Percentiles rank a stretch among this genome's conserved stretches.
These are phyloP conservation scores for Penicillium verrucosum DNA, from an alignment of 2,329 filamentous ascomycete genomes.

Conservation along the genomic window DNA sequence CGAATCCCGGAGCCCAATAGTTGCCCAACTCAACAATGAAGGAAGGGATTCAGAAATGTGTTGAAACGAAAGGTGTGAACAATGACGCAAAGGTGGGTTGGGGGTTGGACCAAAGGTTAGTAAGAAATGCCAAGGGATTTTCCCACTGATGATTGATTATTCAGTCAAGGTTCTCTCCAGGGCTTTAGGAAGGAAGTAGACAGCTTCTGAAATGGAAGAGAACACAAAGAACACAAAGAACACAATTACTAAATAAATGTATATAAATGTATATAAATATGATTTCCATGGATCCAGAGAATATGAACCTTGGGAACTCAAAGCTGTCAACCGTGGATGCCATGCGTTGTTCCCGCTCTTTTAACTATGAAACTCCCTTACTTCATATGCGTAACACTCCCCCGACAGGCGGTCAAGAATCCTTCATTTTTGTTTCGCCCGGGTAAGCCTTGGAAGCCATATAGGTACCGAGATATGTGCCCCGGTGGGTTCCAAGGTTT, in stretches of 20 bases:
- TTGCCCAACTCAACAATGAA: conserved; percentile 8
- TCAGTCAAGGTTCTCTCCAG: not conserved
- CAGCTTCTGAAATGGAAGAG: not conserved
- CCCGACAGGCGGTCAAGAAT: not conserved
- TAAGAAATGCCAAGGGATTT: not conserved
- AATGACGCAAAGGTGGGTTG: conserved; percentile 12
- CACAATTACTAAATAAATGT: not conserved
- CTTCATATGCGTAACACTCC: not conserved
- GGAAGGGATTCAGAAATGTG: not conserved
- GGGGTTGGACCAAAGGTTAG: conserved; percentile 3
- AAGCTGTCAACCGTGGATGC: conserved; percentile 1
- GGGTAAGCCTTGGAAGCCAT: not conserved
- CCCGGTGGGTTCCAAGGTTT: no score
- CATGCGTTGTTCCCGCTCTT: not conserved
- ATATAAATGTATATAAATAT: not conserved
- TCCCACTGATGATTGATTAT: not conserved
- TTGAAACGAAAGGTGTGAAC: not conserved
- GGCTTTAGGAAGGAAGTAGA: no score
- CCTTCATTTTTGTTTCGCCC: not conserved
- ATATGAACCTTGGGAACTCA: not conserved
- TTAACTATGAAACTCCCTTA: conserved; percentile 5
- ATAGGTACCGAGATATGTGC: no score
- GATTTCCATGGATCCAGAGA: not conserved
- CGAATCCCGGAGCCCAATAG: conserved; percentile 2
- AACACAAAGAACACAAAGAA: not conserved